Base-by-base conservation (phyloP, 2,329 filamentous ascomycete genomes). In the Metarhizium guizhouense region DNA sequence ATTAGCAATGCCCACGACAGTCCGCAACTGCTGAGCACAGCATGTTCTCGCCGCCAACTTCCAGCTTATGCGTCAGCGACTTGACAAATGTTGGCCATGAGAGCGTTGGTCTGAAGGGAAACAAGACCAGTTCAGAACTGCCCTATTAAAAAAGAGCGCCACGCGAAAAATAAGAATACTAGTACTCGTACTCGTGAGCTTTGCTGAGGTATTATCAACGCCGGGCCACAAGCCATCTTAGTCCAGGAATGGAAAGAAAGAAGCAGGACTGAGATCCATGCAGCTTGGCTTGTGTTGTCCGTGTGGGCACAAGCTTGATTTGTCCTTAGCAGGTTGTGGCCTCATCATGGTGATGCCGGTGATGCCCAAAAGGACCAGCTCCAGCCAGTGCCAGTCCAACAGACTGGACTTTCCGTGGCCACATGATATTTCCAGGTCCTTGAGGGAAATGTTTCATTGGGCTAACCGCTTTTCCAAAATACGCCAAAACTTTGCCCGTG, bases 331-430 rank as follows among this genome's bases (percentile, higher is more conserved):
- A 47, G 8, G 42, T 7, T 16, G n/a, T 47, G 43, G 43, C 18
- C 18, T 47, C 18, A 4, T 47, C 18, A 4, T 34, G 32, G 7
- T 10, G 32, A 34, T 34, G 32, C 32, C 18, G 43, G 6, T 47
- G 47, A 43, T 40, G 48, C 53, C 53, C 53, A 51, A 55, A 55
- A 42, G 18, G 48, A 51, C 53, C 53, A 40, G 38, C 16, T 20
- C 20, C 25, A 14, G 48, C 53, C 53, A 55, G 36, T 54, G 18
- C 18, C 25, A 20, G n/a, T 32, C 32, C 47, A 42, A 34, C 32
- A 7, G 32, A 11, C 7, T 34, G 32, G 10, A 11, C 7, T 34
- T 34, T 34, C 7, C 32, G 32, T 34, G 32, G 32, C 32, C 32
- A 34, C 32, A 34, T 34, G 32, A 34, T 34, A 34, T 34, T 6